Conservation (phyloP, 2,329 filamentous ascomycete species). For the Trichoderma arundinaceum region DNA sequence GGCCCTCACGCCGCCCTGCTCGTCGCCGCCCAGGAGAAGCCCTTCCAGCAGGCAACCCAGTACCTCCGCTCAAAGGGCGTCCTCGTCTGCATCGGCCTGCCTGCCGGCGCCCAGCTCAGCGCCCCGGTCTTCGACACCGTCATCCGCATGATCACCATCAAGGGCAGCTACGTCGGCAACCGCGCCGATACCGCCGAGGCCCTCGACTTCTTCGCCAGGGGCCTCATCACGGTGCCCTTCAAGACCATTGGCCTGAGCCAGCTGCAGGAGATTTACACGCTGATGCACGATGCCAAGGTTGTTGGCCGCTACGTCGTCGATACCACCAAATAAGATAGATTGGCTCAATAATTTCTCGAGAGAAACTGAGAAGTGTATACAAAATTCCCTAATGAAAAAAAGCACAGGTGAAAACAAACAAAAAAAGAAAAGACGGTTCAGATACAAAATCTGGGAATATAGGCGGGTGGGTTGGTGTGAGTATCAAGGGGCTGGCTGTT, state of each 20-base stretch:
- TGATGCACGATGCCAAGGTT: slow-evolving; percentile 74
- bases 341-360: too few relatives aligned
- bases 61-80: slow-evolving; percentile 84
- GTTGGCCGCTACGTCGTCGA: slow-evolving; percentile 82
- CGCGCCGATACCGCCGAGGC: slow-evolving; percentile 86
- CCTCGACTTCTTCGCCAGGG: slow-evolving; percentile 84
- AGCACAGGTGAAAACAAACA: not conserved
- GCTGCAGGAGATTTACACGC: slow-evolving; percentile 77
- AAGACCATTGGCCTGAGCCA: slow-evolving; percentile 84
- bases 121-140: slow-evolving; percentile 91
- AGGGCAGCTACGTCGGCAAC: slow-evolving; percentile 93
- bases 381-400: not conserved
- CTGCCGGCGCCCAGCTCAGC: slow-evolving; percentile 76
- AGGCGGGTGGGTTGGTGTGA: not conserved
- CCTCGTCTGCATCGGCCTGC: slow-evolving; percentile 88
- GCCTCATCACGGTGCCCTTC: slow-evolving; percentile 84
- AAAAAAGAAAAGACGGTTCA: not conserved
- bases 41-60: slow-evolving; percentile 91
- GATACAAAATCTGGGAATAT: not conserved
- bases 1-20: slow-evolving; percentile 88
- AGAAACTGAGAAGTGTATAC: not conserved
- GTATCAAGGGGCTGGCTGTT: not conserved
- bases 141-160: slow-evolving; percentile 87
- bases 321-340: slow-evolving; percentile 61
- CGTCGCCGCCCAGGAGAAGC: slow-evolving; percentile 85